Percentiles rank a stretch among this genome's conserved stretches.
Evolutionary conservation across 1,284 basidiomycete species (phyloP).

Genomic region (Fomitiporia mediterranea): DNA sequence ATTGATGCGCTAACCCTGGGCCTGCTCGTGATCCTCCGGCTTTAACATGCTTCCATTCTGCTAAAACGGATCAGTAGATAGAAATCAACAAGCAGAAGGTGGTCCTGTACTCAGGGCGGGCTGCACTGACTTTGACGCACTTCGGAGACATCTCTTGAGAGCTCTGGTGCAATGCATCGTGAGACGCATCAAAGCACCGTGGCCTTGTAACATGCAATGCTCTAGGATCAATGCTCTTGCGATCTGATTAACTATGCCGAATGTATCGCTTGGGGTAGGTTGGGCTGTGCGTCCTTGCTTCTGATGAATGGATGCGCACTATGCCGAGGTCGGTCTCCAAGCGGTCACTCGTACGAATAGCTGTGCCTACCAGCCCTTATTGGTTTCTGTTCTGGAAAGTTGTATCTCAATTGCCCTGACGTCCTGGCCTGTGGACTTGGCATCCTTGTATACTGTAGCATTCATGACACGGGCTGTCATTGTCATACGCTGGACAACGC

Average conservation of each 20-base stretch:
- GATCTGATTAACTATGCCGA: too few relatives aligned
- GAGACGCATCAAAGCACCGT: background rate
- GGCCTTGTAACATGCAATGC: too few relatives aligned
- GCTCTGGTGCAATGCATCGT: background rate
- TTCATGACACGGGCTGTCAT: background rate
- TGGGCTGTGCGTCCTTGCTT: too few relatives aligned
- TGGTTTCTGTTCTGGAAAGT: background rate
- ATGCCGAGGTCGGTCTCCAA: too few relatives aligned
- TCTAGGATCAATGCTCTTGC: too few relatives aligned
- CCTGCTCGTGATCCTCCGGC: background rate
- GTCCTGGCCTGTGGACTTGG: background rate
- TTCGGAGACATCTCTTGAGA: background rate
- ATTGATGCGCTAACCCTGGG: background rate
- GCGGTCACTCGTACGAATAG: background rate
- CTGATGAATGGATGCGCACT: too few relatives aligned
- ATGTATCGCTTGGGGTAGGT: too few relatives aligned
- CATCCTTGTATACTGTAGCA: background rate
- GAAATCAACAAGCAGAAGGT: background rate
- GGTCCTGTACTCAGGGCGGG: background rate
- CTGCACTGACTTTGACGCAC: background rate
- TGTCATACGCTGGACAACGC: background rate
- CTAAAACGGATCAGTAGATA: background rate
- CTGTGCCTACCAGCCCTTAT: background rate
- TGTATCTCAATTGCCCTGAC: background rate
- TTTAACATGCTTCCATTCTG: background rate